Conservation (phyloP, 495 filamentous ascomycete species). For the Aspergillus biplanus region DNA sequence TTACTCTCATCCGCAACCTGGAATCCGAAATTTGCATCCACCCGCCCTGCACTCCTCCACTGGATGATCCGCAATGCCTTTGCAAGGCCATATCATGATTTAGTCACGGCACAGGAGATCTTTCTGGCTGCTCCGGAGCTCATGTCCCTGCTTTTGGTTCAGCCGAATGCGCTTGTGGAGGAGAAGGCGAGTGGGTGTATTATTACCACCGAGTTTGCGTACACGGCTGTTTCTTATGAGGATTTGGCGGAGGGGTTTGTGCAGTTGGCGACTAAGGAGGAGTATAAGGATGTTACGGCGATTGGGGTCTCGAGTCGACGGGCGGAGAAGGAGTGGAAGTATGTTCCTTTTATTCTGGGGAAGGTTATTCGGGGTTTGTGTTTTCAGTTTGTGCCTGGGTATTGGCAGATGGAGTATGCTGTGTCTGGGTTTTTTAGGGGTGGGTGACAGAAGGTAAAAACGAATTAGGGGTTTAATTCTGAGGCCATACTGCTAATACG, state of each 20-base stretch:
- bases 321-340: not conserved
- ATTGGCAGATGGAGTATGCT: constrained; percentile 3
- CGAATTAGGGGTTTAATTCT: no score
- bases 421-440: not conserved
- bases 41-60: constrained; percentile 3
- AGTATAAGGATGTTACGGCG: not conserved
- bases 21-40: not conserved
- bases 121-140: not conserved
- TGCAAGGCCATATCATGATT: not conserved
- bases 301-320: constrained; percentile 8
- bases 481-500: no score
- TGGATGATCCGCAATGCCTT: not conserved
- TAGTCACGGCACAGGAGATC: not conserved
- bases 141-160: not conserved
- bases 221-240: constrained; percentile 5
- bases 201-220: not conserved
- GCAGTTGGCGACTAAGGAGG: not conserved
- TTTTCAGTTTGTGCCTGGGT: constrained; percentile 2
- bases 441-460: no score
- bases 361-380: not conserved
- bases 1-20: not conserved
- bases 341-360: not conserved
- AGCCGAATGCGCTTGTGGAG: constrained; percentile 1
- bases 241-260: constrained; percentile 7
- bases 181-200: not conserved